Percentiles rank a stretch among this genome's conserved stretches.
These are phyloP conservation scores for Lathyrus oleraceus DNA, from an alignment of 306 rosid species.

Conservation along the genomic window DNA sequence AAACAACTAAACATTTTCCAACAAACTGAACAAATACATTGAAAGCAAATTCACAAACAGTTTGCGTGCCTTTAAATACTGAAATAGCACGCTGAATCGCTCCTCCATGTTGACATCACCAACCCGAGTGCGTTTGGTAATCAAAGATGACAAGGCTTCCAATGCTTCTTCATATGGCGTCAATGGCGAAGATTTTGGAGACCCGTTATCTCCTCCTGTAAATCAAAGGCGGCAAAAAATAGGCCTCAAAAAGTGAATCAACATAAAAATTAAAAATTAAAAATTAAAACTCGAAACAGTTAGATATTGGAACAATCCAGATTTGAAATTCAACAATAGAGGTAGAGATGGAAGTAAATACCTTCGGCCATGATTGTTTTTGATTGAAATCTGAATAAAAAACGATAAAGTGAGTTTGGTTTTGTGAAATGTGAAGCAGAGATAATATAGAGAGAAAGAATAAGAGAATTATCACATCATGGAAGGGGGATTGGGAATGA, in stretches of 20 bases:
- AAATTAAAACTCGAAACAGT: background rate
- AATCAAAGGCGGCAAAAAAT: slow-evolving; percentile 3
- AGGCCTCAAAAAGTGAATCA: background rate
- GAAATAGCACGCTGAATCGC: slow-evolving; percentile 59
- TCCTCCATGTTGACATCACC: slow-evolving; percentile 75
- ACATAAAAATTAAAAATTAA: no score
- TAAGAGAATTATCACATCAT: background rate
- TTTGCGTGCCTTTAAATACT: slow-evolving; percentile 61
- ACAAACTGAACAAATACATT: slow-evolving; percentile 20
- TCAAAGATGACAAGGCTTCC: slow-evolving; percentile 79
- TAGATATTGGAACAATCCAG: slow-evolving; percentile 1
- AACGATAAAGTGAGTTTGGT: background rate
- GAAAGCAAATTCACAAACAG: slow-evolving; percentile 23
- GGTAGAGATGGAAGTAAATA: slow-evolving; percentile 19
- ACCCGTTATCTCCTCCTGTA: slow-evolving; percentile 45
- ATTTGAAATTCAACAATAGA: background rate
- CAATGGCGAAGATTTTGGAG: slow-evolving; percentile 38
- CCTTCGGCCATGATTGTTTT: slow-evolving; percentile 53
- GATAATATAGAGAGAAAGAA: background rate
- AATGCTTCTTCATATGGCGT: slow-evolving; percentile 75
- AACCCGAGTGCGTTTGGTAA: slow-evolving; percentile 77
- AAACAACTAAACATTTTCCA: slow-evolving; percentile 20
- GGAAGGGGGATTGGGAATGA: no score
- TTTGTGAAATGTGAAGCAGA: background rate
- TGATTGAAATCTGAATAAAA: slow-evolving; percentile 15